Conservation (phyloP, 306 rosid genomes). For the Mucuna pruriens region DNA sequence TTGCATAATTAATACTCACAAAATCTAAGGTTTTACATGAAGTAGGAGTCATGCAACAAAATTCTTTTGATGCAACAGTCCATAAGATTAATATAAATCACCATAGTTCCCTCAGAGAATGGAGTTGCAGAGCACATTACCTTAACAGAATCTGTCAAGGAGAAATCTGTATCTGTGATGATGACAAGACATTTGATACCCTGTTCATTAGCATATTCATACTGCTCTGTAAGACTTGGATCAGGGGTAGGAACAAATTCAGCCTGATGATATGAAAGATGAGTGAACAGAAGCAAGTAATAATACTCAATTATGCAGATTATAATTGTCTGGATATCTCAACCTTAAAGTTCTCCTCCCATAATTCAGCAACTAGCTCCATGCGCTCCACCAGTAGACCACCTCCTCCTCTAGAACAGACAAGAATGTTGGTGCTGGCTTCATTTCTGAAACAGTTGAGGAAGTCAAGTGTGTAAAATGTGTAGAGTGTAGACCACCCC, state of each 20-base stretch:
- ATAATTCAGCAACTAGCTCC: slow-evolving; percentile 86
- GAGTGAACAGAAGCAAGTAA: slow-evolving; percentile 40
- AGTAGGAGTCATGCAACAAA: not conserved
- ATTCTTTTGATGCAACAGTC: not conserved
- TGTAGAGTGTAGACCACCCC: slow-evolving; percentile 11
- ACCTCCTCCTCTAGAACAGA: slow-evolving; percentile 97
- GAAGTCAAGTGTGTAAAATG: slow-evolving; percentile 10
- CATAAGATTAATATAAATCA: slow-evolving; percentile 10
- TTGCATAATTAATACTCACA: slow-evolving; percentile 8
- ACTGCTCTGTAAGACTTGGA: slow-evolving; percentile 97
- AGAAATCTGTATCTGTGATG: slow-evolving; percentile 70
- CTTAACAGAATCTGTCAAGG: slow-evolving; percentile 69
- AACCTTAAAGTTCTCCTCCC: slow-evolving; percentile 93
- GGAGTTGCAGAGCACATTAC: slow-evolving; percentile 49
- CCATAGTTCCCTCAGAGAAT: slow-evolving; percentile 5
- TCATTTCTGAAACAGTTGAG: slow-evolving; percentile 64
- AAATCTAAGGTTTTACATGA: slow-evolving; percentile 9
- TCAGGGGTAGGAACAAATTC: slow-evolving; percentile 80
- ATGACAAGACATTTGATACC: slow-evolving; percentile 91
- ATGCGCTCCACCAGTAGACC: slow-evolving; percentile 86
- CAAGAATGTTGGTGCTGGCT: slow-evolving; percentile 67
- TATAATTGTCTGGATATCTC: slow-evolving; percentile 28
- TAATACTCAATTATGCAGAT: slow-evolving; percentile 22
- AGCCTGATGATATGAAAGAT: slow-evolving; percentile 65
- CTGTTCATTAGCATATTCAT: slow-evolving; percentile 91